Evolutionary conservation across 352 stramenopile genomes (phyloP), one percentile per base, ranked within the genome.

Genomic region (Phytopythium litorale): DNA sequence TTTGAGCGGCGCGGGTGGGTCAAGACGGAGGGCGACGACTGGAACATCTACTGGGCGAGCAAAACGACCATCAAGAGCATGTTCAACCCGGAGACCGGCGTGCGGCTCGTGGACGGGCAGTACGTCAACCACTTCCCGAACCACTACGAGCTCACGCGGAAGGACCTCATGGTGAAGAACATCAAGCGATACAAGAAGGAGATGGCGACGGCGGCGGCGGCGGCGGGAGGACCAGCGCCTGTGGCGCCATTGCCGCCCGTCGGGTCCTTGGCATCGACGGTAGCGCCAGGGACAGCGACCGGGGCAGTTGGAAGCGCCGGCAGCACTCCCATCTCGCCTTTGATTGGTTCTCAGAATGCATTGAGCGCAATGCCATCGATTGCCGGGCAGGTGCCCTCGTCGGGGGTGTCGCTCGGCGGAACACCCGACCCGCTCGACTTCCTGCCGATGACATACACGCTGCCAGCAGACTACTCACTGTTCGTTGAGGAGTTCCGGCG

Each of bases 151-250:
- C 84, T 98, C 43, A 97, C 87, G 46, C 79, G 92, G 16, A 98
- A 98, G 61, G 93, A 98, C 40, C 78, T 97, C 1, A 84, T 98
- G 86, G 89, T 97, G 3, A 98, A 98, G 63, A 98, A 98, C 73
- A 88, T 98, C 58, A 98, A 98, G 62, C 78, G 91, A 3, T 90
- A 90, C 76, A 87, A 86, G 64, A 87, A 87, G 48, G 81, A 92
- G 37, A 80, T 78, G 32, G 58, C 71, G 1, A 59, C 67, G 1
- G 55, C 65, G 16, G 57, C 58, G 16, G 57, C 58, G 1, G 55
- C 65, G n/a, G 55, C 58, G 9, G 52, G 46, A n/a, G 46, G 46
- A n/a, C 11, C 59, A 15, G 53, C 60, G 35, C 23, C 56, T 45
- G 37, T 51, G 9, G 43, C 37, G 8, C 46, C 54, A 25, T 58